Conservation (phyloP, 2,329 filamentous ascomycete species). For the Endocalyx cinctus region DNA sequence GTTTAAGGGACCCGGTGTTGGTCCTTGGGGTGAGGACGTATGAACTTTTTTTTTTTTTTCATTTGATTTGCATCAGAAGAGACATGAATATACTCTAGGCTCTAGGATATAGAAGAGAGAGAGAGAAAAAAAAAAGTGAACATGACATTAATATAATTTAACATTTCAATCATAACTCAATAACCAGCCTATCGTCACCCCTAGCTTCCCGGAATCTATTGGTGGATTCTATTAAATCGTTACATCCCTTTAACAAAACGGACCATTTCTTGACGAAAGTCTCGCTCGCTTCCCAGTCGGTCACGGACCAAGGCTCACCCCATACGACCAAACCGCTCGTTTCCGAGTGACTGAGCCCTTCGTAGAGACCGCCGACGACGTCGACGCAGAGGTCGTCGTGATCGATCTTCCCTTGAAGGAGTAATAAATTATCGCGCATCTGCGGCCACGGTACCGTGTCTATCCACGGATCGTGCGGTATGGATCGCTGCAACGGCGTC, state of each 20-base stretch:
- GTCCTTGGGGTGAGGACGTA: conserved; percentile 33
- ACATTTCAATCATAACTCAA: conserved; percentile 14
- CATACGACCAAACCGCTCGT: conserved; percentile 31
- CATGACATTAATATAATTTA: too few species aligned
- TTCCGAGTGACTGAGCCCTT: conserved; percentile 22
- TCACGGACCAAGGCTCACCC: conserved; percentile 29
- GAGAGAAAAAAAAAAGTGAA: too few species aligned
- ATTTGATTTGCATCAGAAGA: neutral
- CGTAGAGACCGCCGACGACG: conserved; percentile 22
- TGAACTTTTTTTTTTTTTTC: neutral
- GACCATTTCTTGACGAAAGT: conserved; percentile 31
- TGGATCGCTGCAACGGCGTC: conserved; percentile 20
- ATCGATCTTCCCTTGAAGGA: conserved; percentile 13
- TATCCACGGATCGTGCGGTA: conserved; percentile 24
- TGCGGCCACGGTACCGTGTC: conserved; percentile 20
- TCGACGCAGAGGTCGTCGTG: conserved; percentile 26
- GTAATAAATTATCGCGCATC: conserved; percentile 26
- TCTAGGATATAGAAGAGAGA: too few species aligned
- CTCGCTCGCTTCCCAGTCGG: conserved; percentile 34
- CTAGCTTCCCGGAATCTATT: conserved; percentile 30
- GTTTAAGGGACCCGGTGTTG: conserved; percentile 35
- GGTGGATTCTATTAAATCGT: conserved; percentile 26
- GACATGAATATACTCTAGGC: too few species aligned
- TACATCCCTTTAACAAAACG: conserved; percentile 29
- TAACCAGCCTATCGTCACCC: conserved; percentile 24